Conservation (phyloP, 352 stramenopile genomes). For the Plasmopara muralis region DNA sequence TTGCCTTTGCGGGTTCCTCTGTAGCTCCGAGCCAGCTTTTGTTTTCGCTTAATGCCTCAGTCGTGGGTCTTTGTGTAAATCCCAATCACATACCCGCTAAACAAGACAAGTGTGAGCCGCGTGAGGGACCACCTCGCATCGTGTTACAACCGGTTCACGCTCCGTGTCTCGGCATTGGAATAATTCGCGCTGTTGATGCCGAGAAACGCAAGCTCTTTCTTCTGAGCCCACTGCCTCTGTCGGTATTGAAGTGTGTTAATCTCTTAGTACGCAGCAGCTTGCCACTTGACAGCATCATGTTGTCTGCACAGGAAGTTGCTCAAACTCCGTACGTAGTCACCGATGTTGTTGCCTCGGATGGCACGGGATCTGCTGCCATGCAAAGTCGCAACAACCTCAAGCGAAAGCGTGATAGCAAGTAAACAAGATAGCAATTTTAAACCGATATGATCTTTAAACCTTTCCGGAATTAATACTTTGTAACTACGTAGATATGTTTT, state of each 20-base stretch:
- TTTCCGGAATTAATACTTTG: background rate
- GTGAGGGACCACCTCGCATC: conserved; percentile 39
- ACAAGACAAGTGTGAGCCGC: conserved; percentile 7
- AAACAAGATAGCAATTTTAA: conserved; percentile 1
- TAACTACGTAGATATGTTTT: background rate
- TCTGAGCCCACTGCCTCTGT: conserved; percentile 54
- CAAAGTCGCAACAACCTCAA: conserved; percentile 86
- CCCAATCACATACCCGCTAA: conserved; percentile 24
- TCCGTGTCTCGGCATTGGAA: conserved; percentile 57
- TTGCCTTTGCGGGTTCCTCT: conserved; percentile 48
- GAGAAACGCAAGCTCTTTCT: conserved; percentile 50
- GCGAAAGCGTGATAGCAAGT: conserved; percentile 64
- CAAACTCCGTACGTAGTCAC: conserved; percentile 60
- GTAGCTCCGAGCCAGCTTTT: conserved; percentile 71
- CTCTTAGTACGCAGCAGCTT: conserved; percentile 66
- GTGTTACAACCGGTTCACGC: conserved; percentile 44
- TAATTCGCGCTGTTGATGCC: conserved; percentile 59
- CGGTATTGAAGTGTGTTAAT: conserved; percentile 55
- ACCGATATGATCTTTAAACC: background rate
- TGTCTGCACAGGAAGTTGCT: conserved; percentile 34
- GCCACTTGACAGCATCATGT: conserved; percentile 45
- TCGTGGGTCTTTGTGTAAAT: conserved; percentile 75
- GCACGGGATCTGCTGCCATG: conserved; percentile 70
- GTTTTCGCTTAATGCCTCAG: conserved; percentile 58
- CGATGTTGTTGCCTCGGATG: conserved; percentile 62